These are phyloP conservation scores for Aspergillus coremiiformis DNA, from an alignment of 495 filamentous ascomycete genomes.

Conservation along the genomic window DNA sequence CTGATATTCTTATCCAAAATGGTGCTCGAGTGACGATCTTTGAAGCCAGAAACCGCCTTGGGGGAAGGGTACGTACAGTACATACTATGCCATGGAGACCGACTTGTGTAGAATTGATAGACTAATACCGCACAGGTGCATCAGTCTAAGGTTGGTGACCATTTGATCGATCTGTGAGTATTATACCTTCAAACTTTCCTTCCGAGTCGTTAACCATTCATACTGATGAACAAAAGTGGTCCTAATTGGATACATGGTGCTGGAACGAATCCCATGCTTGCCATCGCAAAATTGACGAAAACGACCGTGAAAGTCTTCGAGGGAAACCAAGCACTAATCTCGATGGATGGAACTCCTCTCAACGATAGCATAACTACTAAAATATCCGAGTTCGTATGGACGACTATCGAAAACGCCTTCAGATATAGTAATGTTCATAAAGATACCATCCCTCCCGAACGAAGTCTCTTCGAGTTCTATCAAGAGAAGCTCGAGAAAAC, in stretches of 20 bases:
- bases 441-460: slow-evolving; percentile 53
- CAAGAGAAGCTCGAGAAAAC: slow-evolving; percentile 51
- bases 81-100: no score
- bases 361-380: slow-evolving; percentile 43
- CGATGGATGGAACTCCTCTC: slow-evolving; percentile 54
- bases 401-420: slow-evolving; percentile 70
- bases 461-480: slow-evolving; percentile 76
- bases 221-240: slow-evolving; percentile 45
- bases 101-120: no score
- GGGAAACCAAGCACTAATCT: slow-evolving; percentile 50
- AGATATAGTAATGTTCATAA: slow-evolving; percentile 64
- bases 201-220: neutral
- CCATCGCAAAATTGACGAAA: slow-evolving; percentile 62
- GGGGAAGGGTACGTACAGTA: slow-evolving; percentile 60
- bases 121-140: slow-evolving; percentile 26
- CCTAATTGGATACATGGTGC: slow-evolving; percentile 97
- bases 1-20: slow-evolving; percentile 70
- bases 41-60: slow-evolving; percentile 76
- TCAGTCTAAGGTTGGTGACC: slow-evolving; percentile 30
- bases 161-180: slow-evolving; percentile 42
- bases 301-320: slow-evolving; percentile 52
- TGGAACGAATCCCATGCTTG: slow-evolving; percentile 73
- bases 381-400: slow-evolving; percentile 64
- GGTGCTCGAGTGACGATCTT: slow-evolving; percentile 78
- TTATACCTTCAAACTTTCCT: neutral